Conservation (phyloP, 139 green algal species). For the Asterochloris sp. region DNA sequence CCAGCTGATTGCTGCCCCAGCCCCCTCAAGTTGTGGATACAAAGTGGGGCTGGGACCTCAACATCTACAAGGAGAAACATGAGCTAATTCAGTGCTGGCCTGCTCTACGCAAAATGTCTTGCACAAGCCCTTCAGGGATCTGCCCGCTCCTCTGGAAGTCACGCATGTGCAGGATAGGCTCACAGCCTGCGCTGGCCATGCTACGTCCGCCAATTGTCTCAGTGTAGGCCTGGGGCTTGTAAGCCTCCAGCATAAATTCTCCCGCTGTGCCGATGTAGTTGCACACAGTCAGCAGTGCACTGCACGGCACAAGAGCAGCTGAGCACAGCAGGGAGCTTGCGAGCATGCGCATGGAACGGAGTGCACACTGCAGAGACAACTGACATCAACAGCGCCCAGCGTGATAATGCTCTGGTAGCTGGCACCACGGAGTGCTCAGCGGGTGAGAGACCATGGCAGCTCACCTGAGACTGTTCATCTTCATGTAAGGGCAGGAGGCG, state of each 20-base stretch:
- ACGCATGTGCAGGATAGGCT: constrained; percentile 97
- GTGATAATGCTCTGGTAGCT: too few species aligned
- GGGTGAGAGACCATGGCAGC: neutral
- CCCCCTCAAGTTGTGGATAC: too few species aligned
- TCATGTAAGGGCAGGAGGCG: constrained; percentile 97
- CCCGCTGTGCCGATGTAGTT: constrained; percentile 29
- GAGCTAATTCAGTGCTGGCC: neutral
- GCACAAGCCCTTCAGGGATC: constrained; percentile 61
- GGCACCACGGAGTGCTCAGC: neutral
- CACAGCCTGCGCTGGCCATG: constrained; percentile 74
- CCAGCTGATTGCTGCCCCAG: too few species aligned
- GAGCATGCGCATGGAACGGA: neutral
- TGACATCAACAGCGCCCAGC: too few species aligned
- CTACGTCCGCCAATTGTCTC: constrained; percentile 60
- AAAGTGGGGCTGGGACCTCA: too few species aligned
- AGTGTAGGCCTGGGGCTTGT: constrained; percentile 65
- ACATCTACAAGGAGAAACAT: too few species aligned
- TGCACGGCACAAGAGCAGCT: constrained; percentile 2
- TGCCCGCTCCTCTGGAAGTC: constrained; percentile 75
- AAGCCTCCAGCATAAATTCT: constrained; percentile 63
- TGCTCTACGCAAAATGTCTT: constrained; percentile 30
- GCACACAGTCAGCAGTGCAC: constrained; percentile 23
- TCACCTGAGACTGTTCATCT: constrained; percentile 79
- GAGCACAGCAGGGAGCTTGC: neutral
- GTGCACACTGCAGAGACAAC: too few species aligned